Percentiles rank a stretch among this genome's conserved stretches.
These are phyloP conservation scores for Kodamaea derodonti DNA, from an alignment of 1,139 yeast genomes.

Conservation along the genomic window DNA sequence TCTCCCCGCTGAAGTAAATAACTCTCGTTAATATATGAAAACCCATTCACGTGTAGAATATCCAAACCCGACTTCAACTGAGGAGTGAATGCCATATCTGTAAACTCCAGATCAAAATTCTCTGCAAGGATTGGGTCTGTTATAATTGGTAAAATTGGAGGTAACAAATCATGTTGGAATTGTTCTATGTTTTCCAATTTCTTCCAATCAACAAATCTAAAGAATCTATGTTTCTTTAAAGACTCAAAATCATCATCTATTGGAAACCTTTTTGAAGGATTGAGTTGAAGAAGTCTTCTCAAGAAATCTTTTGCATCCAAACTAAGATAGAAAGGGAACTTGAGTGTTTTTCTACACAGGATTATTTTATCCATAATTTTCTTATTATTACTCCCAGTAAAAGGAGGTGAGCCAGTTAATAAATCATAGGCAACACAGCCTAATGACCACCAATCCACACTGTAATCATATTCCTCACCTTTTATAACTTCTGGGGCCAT, in stretches of 20 bases:
- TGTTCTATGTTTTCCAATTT: constrained; percentile 42
- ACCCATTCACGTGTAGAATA: constrained; percentile 40
- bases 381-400: constrained; percentile 84
- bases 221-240: constrained; percentile 70
- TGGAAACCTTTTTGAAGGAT: constrained; percentile 71
- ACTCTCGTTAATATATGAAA: constrained; percentile 42
- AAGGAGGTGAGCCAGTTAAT: constrained; percentile 91
- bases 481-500: constrained; percentile 94
- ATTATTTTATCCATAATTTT: constrained; percentile 77
- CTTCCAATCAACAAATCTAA: constrained; percentile 78
- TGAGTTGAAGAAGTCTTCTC: constrained; percentile 67
- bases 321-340: constrained; percentile 77
- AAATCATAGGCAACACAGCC: constrained; percentile 89
- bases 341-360: constrained; percentile 58
- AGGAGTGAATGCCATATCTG: constrained; percentile 61
- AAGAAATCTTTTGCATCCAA: constrained; percentile 83
- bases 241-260: constrained; percentile 52
- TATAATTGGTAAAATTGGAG: constrained; percentile 84
- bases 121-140: constrained; percentile 88
- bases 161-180: constrained; percentile 28
- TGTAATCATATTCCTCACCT: constrained; percentile 80
- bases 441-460: constrained; percentile 96
- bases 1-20: constrained; percentile 17
- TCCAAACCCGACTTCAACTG: constrained; percentile 22
- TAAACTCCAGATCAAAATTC: constrained; percentile 85